Evolutionary conservation across 1,284 basidiomycete genomes (phyloP), one percentile per base, ranked within the genome.

Genomic region (Naganishia sp.): DNA sequence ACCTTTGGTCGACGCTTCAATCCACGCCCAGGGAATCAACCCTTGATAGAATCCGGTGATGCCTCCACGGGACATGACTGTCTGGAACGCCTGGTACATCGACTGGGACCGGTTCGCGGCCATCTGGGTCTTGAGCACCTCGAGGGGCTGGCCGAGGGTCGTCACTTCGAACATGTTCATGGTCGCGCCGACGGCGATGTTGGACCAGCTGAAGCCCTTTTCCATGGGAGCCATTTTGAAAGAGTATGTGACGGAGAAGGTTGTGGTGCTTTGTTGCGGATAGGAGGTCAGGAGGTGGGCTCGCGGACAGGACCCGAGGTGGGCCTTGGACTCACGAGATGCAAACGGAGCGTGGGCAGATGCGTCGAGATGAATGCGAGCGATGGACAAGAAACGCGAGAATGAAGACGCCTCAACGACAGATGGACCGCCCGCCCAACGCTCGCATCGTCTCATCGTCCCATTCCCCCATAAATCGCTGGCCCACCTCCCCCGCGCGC

Each of bases 11-110:
- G 94, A 97, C 1, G 95, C 96, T 80, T 99, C 96, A 75, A 99
- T 97, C 96, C 96, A 99, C 33, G 96, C 96, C 95, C 95, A 99
- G 74, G 95, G 96, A 78, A 99, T 99, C 67, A 99, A 86, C 72
- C 96, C 96, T 81, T 99, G 96, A 82, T 94, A 99, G 84, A 97
- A 94, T 53, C 96, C 96, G 48, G 83, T 78, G 65, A 90, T 80
- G 70, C 95, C 94, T 72, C 96, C 96, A 71, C 96, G 88, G 73
- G 88, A 86, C 90, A 92, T 95, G 68, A 99, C 92, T 6, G 88
- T 88, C 72, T 84, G 83, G 73, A 92, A 84, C 10, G 96, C 95
- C 77, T 94, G 87, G 68, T 83, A 73, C 94, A 99, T 97, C 15
- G 88, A 84, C 79, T 99, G 92, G 15, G 85, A 87, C 69, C 94